Base-by-base conservation (phyloP, 257 asterid species). In the Gentiana macrophylla region DNA sequence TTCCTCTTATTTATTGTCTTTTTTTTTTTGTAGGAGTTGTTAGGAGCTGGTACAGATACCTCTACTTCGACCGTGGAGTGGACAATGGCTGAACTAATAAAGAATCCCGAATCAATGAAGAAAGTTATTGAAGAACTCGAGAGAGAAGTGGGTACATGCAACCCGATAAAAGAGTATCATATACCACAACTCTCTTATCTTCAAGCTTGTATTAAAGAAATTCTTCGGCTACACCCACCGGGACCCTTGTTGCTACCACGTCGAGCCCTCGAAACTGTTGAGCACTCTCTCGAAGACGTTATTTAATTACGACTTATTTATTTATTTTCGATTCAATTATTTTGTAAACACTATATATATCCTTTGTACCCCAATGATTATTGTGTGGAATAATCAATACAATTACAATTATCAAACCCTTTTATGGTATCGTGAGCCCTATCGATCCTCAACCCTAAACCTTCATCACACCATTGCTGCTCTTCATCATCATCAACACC, bases 11-110 rank as follows among this genome's bases (percentile, higher is more conserved):
- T 54, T 54, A 12, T 38, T 36, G 48, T 55, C 15, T 37, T 34
- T 53, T 0, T n/a, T 15, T 15, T 15, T 6, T 44, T 35, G 63
- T 12, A 35, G 73, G 77, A 72, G 52, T 15, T 82, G 4, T 50
- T 82, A n/a, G 0, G 49, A 34, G 86, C 74, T 1, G 80, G 90
- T 1, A 56, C 69, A 59, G 80, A 79, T 55, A 77, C 90, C 0
- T 74, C 68, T 3, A 72, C 84, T 37, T 55, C 68, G 32, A 70
- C 73, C 3, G 58, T 77, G 4, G 72, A 55, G 12, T 61, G 81
- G 70, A 56, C 79, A 43, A 62, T 72, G 56, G 53, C 61, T n/a
- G 82, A 70, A 57, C 75, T 81, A 3, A 6, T 75, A 3, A 62
- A 48, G 32, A 66, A 36, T 61, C 74, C 67, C 53, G 69, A 53